Base-by-base conservation (phyloP, 331 rosid species). In the Acacia pycnantha region DNA sequence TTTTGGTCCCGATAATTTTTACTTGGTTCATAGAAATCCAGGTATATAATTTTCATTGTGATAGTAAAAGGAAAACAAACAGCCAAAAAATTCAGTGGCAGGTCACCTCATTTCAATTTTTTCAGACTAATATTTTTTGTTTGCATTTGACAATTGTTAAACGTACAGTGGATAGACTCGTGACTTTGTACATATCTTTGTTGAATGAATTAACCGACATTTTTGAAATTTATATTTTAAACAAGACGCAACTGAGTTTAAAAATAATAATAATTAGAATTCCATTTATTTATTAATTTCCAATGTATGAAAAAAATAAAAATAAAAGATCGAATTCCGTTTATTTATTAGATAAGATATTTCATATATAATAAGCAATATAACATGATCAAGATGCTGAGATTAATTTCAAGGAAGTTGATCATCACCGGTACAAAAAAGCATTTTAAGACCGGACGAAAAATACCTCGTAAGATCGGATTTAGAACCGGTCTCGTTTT, bases 21-120 rank as follows among this genome's bases (percentile, higher is more conserved):
- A 51, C 74, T 51, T 87, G 92, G 93, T 33, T 76, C 86, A 72
- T 51, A 85, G 48, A 87, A 87, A 79, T 88, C 87, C 86, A 86
- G 33, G 65, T 80, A 82, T 69, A 58, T 77, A 3, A 40, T 58
- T 11, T 11, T 53, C 43, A 40, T 50, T 11, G 19, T 61, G 24
- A 44, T 47, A 48, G 15, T 11, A 1, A 3, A 70, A 51, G 29
- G 22, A 51, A 72, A 41, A 29, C 67, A 24, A 41, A 62, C 37
- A 11, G 16, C 12, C 67, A 61, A 26, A 26, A 40, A 41, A n/a
- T 78, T 14, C 56, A 81, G 26, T 77, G 18, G 29, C 29, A 2
- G 66, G 75, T 68, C 85, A 77, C 65, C 77, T 80, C 22, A 72
- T 73, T 59, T 73, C 81, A 29, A 22, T 19, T 24, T 72, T n/a